phyloP scores from a whole-genome alignment of 2,329 filamentous ascomycete genomes.

The Periconia sp. region DNA sequence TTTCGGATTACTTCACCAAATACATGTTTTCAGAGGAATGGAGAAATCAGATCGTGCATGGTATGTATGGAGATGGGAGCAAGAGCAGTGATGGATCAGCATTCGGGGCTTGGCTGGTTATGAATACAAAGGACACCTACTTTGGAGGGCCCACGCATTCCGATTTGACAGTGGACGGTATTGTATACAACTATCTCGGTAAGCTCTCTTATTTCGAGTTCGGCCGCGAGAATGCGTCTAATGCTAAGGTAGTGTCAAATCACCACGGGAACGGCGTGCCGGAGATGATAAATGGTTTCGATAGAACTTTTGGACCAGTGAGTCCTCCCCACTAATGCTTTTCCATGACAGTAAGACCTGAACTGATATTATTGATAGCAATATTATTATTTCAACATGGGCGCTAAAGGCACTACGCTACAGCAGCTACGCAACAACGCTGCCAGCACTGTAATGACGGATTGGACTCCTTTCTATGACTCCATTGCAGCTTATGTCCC shows the following conservation, averaged over 20 bases:
- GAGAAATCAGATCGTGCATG: slow-evolving; percentile 61
- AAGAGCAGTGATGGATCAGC: slow-evolving; percentile 54
- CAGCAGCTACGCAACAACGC: slow-evolving; percentile 58
- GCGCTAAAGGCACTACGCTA: slow-evolving; percentile 36
- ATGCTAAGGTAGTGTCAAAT: slow-evolving; percentile 58
- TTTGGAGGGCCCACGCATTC: slow-evolving; percentile 65
- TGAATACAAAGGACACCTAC: slow-evolving; percentile 66
- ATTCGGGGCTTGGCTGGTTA: slow-evolving; percentile 64
- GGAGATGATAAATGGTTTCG: slow-evolving; percentile 66
- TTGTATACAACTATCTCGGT: slow-evolving; percentile 62
- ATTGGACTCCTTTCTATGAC: slow-evolving; percentile 66
- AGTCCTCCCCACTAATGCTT: neutral
- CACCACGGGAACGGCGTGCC: slow-evolving; percentile 65
- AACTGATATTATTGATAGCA: slow-evolving; percentile 44
- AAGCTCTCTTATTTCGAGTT: neutral
- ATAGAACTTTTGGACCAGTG: slow-evolving; percentile 63
- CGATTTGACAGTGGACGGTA: slow-evolving; percentile 65
- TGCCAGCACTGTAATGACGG: slow-evolving; percentile 51
- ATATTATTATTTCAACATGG: slow-evolving; percentile 65
- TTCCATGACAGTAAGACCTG: neutral
- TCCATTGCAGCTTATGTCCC: slow-evolving; percentile 61
- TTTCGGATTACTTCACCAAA: slow-evolving; percentile 66
- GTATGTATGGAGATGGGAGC: slow-evolving; percentile 56
- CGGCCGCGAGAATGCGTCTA: slow-evolving; percentile 25
- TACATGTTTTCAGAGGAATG: slow-evolving; percentile 64